These are phyloP conservation scores for Dryadomyces quercus-mongolicae DNA, from an alignment of 2,329 filamentous ascomycete species.

Conservation along the genomic window DNA sequence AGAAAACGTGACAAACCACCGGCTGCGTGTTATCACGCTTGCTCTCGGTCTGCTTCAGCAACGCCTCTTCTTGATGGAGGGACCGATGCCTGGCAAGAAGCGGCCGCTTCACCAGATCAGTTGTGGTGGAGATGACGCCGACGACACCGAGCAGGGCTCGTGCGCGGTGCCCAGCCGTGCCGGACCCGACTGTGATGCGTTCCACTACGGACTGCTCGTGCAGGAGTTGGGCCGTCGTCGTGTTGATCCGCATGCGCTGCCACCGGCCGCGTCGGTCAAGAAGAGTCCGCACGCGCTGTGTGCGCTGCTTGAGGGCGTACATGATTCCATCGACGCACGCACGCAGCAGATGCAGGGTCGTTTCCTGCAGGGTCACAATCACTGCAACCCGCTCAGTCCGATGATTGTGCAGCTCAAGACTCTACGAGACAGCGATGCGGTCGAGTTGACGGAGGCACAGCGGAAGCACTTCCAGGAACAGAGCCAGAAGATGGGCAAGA, in stretches of 20 bases:
- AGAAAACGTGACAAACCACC: neutral
- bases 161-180: neutral
- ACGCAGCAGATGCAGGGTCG: neutral
- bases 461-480: slow-evolving; percentile 1
- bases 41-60: neutral
- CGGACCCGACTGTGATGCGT: slow-evolving; percentile 5
- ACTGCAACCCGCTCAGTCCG: slow-evolving; percentile 5
- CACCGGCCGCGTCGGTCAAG: neutral
- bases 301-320: neutral
- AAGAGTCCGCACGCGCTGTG: slow-evolving; percentile 4
- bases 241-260: slow-evolving; percentile 2
- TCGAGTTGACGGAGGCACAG: neutral
- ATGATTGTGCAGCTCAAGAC: slow-evolving; percentile 3
- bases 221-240: slow-evolving; percentile 2
- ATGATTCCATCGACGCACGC: slow-evolving; percentile 5
- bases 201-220: slow-evolving; percentile 4
- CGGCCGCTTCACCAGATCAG: neutral
- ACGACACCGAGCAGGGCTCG: neutral
- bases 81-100: neutral
- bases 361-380: neutral
- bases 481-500: slow-evolving; percentile 2
- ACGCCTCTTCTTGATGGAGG: slow-evolving; percentile 1
- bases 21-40: neutral
- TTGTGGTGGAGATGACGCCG: neutral
- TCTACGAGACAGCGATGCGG: neutral